These are phyloP conservation scores for Hericium rajendrae DNA, from an alignment of 768 basidiomycete species.

Conservation along the genomic window DNA sequence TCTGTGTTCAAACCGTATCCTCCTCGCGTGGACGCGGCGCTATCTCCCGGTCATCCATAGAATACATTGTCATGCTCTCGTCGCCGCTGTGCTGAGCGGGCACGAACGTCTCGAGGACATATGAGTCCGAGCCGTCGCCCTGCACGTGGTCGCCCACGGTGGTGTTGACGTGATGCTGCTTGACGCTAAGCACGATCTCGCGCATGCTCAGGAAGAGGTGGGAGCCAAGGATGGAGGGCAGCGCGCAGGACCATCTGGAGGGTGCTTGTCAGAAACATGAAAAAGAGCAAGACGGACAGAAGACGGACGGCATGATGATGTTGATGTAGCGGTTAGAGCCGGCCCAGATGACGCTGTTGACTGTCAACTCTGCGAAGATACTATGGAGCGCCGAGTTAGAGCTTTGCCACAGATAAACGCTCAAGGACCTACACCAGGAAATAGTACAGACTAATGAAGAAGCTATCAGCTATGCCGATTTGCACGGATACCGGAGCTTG, in stretches of 20 bases:
- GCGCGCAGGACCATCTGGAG: neutral
- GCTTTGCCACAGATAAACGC: no score
- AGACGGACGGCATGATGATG: constrained; percentile 1
- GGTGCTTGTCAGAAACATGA: neutral
- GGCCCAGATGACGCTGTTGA: neutral
- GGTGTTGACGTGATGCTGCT: neutral
- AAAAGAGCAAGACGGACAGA: neutral
- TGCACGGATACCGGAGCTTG: no score
- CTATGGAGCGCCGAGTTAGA: neutral
- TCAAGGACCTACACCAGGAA: neutral
- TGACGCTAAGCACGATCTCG: neutral
- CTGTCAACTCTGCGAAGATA: neutral
- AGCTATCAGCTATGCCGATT: neutral
- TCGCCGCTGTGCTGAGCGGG: neutral
- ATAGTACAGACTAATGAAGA: neutral
- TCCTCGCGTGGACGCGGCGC: no score
- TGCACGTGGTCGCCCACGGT: neutral
- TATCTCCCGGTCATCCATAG: neutral
- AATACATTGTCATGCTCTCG: neutral
- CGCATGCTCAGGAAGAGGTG: neutral
- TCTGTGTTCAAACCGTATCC: no score
- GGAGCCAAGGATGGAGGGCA: constrained; percentile 1
- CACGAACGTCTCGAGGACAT: neutral
- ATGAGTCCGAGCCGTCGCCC: neutral
- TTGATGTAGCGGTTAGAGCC: neutral